Base-by-base conservation (phyloP, 1,284 basidiomycete genomes). In the Ganoderma meredithae region DNA sequence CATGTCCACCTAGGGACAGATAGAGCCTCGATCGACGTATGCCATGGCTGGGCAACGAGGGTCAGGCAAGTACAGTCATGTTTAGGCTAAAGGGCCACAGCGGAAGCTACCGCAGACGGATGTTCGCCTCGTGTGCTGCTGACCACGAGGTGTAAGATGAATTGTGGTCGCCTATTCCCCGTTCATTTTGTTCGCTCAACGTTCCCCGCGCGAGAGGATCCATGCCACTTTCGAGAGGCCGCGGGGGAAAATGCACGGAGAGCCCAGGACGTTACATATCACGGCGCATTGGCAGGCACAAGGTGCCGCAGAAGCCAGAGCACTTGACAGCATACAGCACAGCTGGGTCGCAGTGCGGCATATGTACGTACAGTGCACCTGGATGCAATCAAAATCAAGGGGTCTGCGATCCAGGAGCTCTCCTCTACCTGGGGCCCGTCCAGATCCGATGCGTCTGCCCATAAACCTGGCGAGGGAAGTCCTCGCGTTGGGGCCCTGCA, bases 221-320 rank as follows among this genome's bases (percentile, higher is more conserved):
- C n/a, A n/a, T 27, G 59, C 22, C 40, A 39, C 39, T 60, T 41
- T 17, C 40, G 59, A 60, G 39, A 44, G 52, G 52, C 31, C 22
- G 27, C n/a, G 36, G 3, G 22, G 60, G 19, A 62, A 62, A 10
- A 4, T 49, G 27, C 60, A 62, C 60, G 58, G 61, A 53, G 61
- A 36, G 13, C 40, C 27, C 49, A 25, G 43, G 39, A 15, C 15
- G 17, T 17, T 1, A 31, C 31, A 31, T 31, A 15, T 55, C 22
- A n/a, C 44, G 49, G 43, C 36, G 41, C 25, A 33, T 1, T 47
- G 44, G 44, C 49, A 60, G 63, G 52, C 62, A 66, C 17, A 36
- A 15, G 39, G 33, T 22, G 27, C 15, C 17, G 52, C 52, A 55
- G 52, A 55, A 55, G 27, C 3, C 27, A 31, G 52, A 27, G 52